Conservation (phyloP, 2,329 filamentous ascomycete species). For the Neonectria magnoliae region DNA sequence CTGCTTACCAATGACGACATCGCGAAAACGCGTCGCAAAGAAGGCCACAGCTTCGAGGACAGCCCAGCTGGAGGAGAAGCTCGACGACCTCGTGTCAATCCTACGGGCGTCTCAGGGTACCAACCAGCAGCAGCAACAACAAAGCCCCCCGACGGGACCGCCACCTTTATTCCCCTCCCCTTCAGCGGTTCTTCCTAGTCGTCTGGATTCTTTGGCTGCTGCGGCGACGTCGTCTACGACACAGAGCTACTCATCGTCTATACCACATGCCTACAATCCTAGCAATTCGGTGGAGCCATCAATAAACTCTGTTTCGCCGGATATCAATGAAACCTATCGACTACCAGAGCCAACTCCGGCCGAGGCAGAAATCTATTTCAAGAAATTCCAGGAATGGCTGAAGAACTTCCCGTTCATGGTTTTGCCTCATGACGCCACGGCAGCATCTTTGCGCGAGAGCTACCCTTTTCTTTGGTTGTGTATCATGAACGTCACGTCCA, state of each 20-base stretch:
- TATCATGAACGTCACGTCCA: constrained; percentile 58
- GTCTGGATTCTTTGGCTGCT: constrained; percentile 50
- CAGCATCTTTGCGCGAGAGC: constrained; percentile 50
- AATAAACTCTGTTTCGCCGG: constrained; percentile 19
- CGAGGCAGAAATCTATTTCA: constrained; percentile 53
- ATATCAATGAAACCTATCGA: constrained; percentile 31
- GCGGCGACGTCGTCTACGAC: constrained; percentile 48
- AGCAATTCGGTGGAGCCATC: constrained; percentile 15
- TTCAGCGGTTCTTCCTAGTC: constrained; percentile 39
- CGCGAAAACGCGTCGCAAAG: constrained; percentile 50
- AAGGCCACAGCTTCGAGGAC: constrained; percentile 50
- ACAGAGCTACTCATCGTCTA: constrained; percentile 12
- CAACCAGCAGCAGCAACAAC: constrained; percentile 18
- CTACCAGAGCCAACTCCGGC: constrained; percentile 45
- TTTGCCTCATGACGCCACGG: constrained; percentile 50
- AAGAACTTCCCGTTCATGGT: constrained; percentile 57
- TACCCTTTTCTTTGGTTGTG: constrained; percentile 62
- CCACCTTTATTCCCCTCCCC: constrained; percentile 20
- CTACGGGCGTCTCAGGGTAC: constrained; percentile 47
- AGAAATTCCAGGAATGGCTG: constrained; percentile 55
- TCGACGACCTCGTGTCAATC: constrained; percentile 60
- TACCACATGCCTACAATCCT: constrained; percentile 22
- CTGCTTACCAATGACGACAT: constrained; percentile 56
- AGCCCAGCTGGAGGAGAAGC: constrained; percentile 60
- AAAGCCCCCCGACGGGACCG: constrained; percentile 13